Evolutionary conservation across 768 basidiomycete genomes (phyloP).

Genomic region (Bullera alba): DNA sequence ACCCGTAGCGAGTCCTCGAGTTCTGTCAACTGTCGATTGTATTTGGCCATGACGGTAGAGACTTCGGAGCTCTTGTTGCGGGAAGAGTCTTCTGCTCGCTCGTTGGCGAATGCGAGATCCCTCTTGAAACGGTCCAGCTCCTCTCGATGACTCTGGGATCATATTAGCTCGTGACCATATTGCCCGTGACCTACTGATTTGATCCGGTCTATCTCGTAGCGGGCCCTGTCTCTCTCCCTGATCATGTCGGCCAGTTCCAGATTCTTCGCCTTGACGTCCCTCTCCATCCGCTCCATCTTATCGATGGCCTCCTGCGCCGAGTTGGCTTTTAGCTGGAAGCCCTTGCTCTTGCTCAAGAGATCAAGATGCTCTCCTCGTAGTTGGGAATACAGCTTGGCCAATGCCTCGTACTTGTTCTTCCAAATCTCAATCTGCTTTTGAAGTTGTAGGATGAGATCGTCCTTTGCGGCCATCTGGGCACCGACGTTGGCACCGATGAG

Average conservation of each 20-base stretch:
- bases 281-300: slow-evolving; percentile 97
- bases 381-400: slow-evolving; percentile 97
- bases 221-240: slow-evolving; percentile 86
- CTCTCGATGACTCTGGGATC: slow-evolving; percentile 72
- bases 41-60: slow-evolving; percentile 76
- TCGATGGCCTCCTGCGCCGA: slow-evolving; percentile 97
- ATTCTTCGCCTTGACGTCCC: slow-evolving; percentile 97
- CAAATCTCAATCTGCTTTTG: slow-evolving; percentile 94
- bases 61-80: slow-evolving; percentile 90
- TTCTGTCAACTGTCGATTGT: slow-evolving; percentile 91
- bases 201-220: slow-evolving; percentile 89
- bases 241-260: slow-evolving; percentile 98
- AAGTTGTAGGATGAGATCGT: slow-evolving; percentile 88
- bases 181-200: slow-evolving; percentile 55
- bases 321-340: slow-evolving; percentile 93
- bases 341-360: slow-evolving; percentile 93
- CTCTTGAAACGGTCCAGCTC: slow-evolving; percentile 86
- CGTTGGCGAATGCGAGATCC: slow-evolving; percentile 89
- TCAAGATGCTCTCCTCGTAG: slow-evolving; percentile 95
- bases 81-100: slow-evolving; percentile 90
- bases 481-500: slow-evolving; percentile 68
- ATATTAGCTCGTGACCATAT: neutral
- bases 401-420: slow-evolving; percentile 97
- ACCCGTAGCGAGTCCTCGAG: slow-evolving; percentile 93
- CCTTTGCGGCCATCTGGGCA: slow-evolving; percentile 82